A percentile compares a stretch with the other conserved stretches of the same genome.
These are phyloP conservation scores for Verticillium albo-atrum DNA, from an alignment of 2,329 filamentous ascomycete species.

Conservation along the genomic window DNA sequence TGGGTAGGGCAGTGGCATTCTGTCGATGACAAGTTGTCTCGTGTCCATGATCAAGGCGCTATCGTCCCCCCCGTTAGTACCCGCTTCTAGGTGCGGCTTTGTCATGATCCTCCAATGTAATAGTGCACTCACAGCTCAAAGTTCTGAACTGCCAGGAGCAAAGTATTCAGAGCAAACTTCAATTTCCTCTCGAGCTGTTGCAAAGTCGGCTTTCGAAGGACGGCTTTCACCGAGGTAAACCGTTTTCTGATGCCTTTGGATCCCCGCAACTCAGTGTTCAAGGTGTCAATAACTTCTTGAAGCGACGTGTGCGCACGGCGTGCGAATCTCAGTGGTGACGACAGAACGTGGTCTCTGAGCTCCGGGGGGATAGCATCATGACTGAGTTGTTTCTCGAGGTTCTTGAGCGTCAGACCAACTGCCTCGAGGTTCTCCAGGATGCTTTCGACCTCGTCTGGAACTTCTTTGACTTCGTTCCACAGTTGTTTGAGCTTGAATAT, in stretches of 20 bases:
- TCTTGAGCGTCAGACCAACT: background rate
- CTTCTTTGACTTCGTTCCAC: conserved; percentile 6
- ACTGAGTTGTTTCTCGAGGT: background rate
- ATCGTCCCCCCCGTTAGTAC: background rate
- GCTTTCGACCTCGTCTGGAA: background rate
- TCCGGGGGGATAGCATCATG: background rate
- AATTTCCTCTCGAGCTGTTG: background rate
- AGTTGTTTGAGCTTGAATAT: conserved; percentile 5
- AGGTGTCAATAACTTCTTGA: background rate
- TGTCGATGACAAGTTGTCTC: background rate
- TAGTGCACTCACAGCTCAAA: background rate
- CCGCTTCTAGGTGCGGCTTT: no score
- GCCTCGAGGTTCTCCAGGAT: conserved; percentile 1
- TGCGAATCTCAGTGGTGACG: background rate
- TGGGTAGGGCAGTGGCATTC: background rate
- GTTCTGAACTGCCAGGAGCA: background rate
- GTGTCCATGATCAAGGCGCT: background rate
- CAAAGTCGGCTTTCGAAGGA: background rate
- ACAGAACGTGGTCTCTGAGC: background rate
- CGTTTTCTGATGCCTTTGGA: background rate
- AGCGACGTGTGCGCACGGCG: background rate
- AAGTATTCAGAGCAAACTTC: background rate
- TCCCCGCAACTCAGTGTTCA: background rate
- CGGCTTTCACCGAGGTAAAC: background rate
- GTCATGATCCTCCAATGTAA: no score